Conservation (phyloP, 306 rosid species). For the Rubus idaeus region DNA sequence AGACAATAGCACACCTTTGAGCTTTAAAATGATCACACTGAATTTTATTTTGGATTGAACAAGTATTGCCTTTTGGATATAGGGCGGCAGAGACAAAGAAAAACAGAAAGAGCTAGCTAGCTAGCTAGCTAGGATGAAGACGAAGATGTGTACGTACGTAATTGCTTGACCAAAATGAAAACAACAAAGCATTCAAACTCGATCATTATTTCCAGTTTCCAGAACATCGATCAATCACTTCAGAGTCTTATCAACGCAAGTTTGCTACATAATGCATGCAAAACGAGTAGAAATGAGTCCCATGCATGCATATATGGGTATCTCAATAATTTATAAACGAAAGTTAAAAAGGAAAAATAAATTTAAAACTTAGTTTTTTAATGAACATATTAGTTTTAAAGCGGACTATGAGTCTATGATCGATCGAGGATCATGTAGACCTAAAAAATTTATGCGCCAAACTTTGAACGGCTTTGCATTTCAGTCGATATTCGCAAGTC, state of each 20-base stretch:
- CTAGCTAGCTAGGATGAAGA: neutral
- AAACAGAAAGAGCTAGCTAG: neutral
- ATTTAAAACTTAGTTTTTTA: no score
- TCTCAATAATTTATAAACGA: neutral
- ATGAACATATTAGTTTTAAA: neutral
- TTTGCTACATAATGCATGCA: neutral
- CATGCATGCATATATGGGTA: neutral
- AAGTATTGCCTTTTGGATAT: neutral
- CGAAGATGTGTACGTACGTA: neutral
- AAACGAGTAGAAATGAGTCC: neutral
- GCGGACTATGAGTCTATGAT: no score
- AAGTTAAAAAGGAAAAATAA: neutral
- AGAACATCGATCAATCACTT: neutral
- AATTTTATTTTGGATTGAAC: neutral
- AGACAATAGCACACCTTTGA: conserved; percentile 42
- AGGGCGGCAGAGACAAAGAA: neutral
- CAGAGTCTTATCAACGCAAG: neutral
- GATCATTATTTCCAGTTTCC: neutral
- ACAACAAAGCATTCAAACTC: neutral
- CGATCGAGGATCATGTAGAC: no score
- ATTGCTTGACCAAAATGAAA: neutral
- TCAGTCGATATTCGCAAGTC: neutral
- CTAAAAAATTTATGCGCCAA: no score
- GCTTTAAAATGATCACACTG: neutral
- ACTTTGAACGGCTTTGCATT: neutral